phyloP scores from a whole-genome alignment of 352 stramenopile species.

The Elongisporangium anandrum region DNA sequence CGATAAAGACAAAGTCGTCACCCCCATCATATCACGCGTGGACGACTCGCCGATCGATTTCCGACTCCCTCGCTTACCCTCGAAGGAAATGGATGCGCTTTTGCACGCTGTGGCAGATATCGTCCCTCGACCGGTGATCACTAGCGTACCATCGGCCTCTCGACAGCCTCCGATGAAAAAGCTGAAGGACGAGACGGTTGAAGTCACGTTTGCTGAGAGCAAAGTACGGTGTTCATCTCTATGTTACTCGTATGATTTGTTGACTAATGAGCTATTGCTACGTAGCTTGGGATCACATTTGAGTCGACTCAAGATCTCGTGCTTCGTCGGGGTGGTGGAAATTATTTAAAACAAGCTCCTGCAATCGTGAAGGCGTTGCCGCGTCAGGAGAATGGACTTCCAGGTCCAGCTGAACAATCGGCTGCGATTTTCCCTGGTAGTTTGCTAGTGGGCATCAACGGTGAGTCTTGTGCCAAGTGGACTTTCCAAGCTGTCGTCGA shows the following conservation, averaged over 20 bases:
- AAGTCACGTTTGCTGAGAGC: conserved; percentile 64
- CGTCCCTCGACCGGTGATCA: conserved; percentile 34
- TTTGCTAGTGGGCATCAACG: conserved; percentile 71
- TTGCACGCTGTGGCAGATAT: conserved; percentile 26
- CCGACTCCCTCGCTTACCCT: conserved; percentile 36
- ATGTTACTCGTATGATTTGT: conserved; percentile 1
- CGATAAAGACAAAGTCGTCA: conserved; percentile 82
- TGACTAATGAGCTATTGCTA: background rate
- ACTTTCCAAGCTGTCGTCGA: conserved; percentile 67
- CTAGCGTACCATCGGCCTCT: conserved; percentile 1
- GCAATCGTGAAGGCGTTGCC: conserved; percentile 70
- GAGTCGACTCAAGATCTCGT: conserved; percentile 69
- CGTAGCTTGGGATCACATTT: conserved; percentile 73
- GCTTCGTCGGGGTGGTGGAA: conserved; percentile 35
- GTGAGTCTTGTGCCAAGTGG: conserved; percentile 50
- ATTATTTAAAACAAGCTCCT: background rate
- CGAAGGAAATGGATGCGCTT: conserved; percentile 38
- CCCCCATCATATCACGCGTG: conserved; percentile 49
- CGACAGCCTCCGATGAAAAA: background rate
- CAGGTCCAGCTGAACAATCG: conserved; percentile 59
- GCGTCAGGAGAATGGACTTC: conserved; percentile 45
- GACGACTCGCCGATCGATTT: conserved; percentile 57
- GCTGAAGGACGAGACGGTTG: conserved; percentile 27
- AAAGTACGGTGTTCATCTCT: conserved; percentile 30
- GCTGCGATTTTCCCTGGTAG: conserved; percentile 43